phyloP scores from a whole-genome alignment of 202 grass and related monocot species.

The Panicum virgatum region DNA sequence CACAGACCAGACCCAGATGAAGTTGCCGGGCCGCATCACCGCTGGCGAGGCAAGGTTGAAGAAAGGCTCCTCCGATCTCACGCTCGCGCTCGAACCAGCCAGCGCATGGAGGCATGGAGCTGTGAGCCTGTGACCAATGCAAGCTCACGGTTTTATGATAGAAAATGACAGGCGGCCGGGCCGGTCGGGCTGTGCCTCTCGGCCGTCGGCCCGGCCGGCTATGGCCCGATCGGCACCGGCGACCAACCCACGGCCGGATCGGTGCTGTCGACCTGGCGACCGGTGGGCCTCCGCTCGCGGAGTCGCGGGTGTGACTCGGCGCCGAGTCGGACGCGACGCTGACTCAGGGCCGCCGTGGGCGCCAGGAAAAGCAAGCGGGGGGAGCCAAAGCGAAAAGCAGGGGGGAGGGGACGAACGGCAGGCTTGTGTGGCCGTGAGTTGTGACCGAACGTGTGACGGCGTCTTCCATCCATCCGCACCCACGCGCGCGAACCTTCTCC shows the following conservation, averaged over 20 bases:
- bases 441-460: slow-evolving; percentile 50
- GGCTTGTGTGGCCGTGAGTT: no score
- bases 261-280: slow-evolving; percentile 21
- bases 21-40: slow-evolving; percentile 13
- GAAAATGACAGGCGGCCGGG: slow-evolving; percentile 21
- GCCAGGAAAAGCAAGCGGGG: slow-evolving; percentile 3
- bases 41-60: slow-evolving; percentile 9
- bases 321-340: slow-evolving; percentile 44
- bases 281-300: neutral
- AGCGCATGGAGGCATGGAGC: neutral
- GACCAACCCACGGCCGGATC: slow-evolving; percentile 17
- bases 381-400: no score
- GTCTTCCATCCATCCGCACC: slow-evolving; percentile 2
- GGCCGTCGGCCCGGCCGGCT: neutral
- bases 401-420: no score
- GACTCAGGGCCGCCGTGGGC: slow-evolving; percentile 43
- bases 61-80: neutral
- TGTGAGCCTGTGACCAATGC: no score
- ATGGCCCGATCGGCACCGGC: neutral
- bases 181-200: neutral
- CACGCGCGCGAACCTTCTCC: slow-evolving; percentile 20
- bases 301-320: slow-evolving; percentile 32
- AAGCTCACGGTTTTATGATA: neutral
- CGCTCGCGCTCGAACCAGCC: neutral
- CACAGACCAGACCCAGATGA: neutral